Percentiles rank a stretch among this genome's conserved stretches.
These are phyloP conservation scores for Chlorella sp. DNA, from an alignment of 139 green algal species.

Conservation along the genomic window DNA sequence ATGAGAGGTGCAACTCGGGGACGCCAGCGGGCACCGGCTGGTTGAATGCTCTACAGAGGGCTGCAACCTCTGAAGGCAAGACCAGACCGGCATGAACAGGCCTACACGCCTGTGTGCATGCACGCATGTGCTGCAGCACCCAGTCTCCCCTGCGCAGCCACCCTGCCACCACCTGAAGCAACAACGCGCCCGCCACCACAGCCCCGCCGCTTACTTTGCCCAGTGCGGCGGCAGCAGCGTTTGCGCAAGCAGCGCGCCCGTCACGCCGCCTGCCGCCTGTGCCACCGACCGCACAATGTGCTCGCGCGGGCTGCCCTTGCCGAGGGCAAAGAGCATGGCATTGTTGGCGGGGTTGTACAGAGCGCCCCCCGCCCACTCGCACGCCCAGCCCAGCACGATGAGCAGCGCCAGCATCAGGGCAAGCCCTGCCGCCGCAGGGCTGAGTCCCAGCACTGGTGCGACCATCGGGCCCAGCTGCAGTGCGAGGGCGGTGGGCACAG, in stretches of 20 bases:
- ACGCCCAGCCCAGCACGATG: background rate
- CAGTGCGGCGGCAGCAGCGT: background rate
- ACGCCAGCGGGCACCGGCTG: background rate
- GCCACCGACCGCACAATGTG: conserved; percentile 12
- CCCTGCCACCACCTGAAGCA: background rate
- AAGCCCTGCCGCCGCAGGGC: background rate
- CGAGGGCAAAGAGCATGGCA: background rate
- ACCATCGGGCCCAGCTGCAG: conserved; percentile 8
- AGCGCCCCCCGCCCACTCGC: conserved; percentile 18
- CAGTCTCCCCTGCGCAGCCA: no score
- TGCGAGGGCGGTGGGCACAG: no score
- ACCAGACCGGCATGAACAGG: no score
- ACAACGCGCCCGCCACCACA: background rate
- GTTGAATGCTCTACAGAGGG: background rate
- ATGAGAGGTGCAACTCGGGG: background rate
- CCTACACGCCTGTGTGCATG: no score
- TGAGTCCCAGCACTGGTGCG: background rate
- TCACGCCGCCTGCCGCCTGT: background rate
- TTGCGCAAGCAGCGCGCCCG: background rate
- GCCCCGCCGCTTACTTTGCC: background rate
- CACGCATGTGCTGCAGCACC: background rate
- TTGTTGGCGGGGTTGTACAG: conserved; percentile 28
- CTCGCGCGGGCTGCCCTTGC: conserved; percentile 10
- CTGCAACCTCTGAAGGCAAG: background rate
- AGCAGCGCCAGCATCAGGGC: conserved; percentile 14